Base-by-base conservation (phyloP, 2,329 filamentous ascomycete species). In the Arthrobotrys conoides region DNA sequence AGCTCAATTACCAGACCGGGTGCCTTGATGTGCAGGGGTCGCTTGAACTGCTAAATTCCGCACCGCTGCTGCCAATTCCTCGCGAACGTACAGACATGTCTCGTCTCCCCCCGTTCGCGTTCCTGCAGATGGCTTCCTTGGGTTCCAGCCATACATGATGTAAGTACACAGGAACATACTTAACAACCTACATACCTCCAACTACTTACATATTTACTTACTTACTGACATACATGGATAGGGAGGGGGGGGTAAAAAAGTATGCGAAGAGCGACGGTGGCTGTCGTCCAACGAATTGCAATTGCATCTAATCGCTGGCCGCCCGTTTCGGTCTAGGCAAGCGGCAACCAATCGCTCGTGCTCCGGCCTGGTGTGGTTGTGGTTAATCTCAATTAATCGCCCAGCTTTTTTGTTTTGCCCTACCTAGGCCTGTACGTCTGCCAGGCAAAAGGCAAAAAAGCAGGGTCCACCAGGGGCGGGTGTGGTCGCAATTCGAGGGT, bases 401-500 rank as follows among this genome's bases (percentile, higher is more conserved):
- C 48, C 64, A 63, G 59, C 48, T 59, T 53, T 59, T 51, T 51
- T 14, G 20, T 24, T n/a, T 24, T 51, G 18, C 12, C 10, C 10
- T 49, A n/a, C 46, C 18, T 46, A 41, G 38, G 44, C 18, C 44
- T 33, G 51, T 53, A 22, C 6, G 48, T 16, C 1, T 27, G 22
- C 18, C 33, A 33, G 27, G 20, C 9, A 51, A 51, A 51, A 51
- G 48, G 53, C 30, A 36, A 38, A 18, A 38, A 12, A 12, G 51
- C 57, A 69, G 53, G 71, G 71, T 76, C 49, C 49, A 33, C 57
- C 57, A 64, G 49, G 68, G 73, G 66, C 49, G 51, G 66, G 51
- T 59, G 57, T 77, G 73, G 73, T 77, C 73, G 73, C 73, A 71
- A 77, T 77, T 69, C 68, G 73, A 71, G 63, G 72, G 68, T 77